A percentile compares a stretch with the other conserved stretches of the same genome.
phyloP scores from a whole-genome alignment of 495 filamentous ascomycete species.

The Lophiostoma macrostomum region DNA sequence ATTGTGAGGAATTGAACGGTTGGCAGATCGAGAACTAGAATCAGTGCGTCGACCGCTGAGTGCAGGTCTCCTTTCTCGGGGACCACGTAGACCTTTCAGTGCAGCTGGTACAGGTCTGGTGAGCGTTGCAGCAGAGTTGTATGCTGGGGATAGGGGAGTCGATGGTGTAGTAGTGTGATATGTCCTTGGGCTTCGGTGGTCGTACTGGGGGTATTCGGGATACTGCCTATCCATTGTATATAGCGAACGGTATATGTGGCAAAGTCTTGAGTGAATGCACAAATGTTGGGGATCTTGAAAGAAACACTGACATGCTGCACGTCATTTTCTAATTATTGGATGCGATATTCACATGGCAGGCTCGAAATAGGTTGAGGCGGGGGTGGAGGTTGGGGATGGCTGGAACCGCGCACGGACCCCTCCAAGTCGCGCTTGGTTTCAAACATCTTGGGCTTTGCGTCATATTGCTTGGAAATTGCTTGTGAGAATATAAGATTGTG shows the following conservation, averaged over 20 bases:
- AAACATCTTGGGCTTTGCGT: too few species aligned
- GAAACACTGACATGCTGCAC: not conserved
- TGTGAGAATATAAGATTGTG: too few species aligned
- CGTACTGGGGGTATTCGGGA: not conserved
- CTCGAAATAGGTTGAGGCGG: not conserved
- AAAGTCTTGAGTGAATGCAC: not conserved
- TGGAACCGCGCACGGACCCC: too few species aligned
- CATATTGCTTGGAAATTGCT: too few species aligned
- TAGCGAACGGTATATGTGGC: not conserved
- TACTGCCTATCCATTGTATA: constrained; percentile 5
- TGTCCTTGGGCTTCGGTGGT: not conserved
- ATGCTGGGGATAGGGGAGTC: not conserved
- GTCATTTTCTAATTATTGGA: constrained; percentile 1
- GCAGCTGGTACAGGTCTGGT: constrained; percentile 1
- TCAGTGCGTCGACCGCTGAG: not conserved
- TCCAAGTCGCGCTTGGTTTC: too few species aligned
- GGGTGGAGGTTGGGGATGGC: not conserved
- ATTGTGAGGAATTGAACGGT: not conserved
- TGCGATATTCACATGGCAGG: constrained; percentile 3
- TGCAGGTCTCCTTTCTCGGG: constrained; percentile 3
- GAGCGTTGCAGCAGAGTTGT: not conserved
- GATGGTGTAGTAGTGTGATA: not conserved
- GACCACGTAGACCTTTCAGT: not conserved
- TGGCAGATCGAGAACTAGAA: constrained; percentile 1
- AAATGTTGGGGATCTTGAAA: not conserved